Evolutionary conservation across 2,329 filamentous ascomycete species (phyloP).

Genomic region (Aspergillus bombycis): DNA sequence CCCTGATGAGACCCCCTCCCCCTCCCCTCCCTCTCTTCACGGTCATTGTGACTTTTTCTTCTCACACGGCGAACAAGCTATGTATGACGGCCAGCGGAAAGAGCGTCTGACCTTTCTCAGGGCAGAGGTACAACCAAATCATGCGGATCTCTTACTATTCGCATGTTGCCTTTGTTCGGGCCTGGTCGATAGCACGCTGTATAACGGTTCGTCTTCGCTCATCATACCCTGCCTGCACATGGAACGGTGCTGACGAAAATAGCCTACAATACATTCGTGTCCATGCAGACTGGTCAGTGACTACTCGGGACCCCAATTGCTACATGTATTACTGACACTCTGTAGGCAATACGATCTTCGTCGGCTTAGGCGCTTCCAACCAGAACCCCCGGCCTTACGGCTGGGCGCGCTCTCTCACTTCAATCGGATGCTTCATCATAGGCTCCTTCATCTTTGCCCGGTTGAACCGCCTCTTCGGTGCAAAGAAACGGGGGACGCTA

Average conservation of each 20-base stretch:
- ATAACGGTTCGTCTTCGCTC: conserved; percentile 25
- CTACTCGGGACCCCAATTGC: neutral
- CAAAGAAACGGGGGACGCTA: conserved; percentile 27
- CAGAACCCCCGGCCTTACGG: conserved; percentile 46
- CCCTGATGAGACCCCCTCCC: neutral
- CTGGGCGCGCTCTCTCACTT: conserved; percentile 49
- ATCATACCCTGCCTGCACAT: neutral
- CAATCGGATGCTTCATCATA: conserved; percentile 47
- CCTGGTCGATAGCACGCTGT: conserved; percentile 34
- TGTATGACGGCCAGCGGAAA: conserved; percentile 6
- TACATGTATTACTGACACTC: neutral
- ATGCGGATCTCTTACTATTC: conserved; percentile 30
- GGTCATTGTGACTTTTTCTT: neutral
- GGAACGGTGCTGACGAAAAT: neutral
- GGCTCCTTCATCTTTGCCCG: conserved; percentile 46
- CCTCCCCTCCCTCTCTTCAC: neutral
- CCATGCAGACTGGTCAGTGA: conserved; percentile 3
- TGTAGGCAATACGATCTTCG: conserved; percentile 47
- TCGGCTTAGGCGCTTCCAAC: conserved; percentile 46
- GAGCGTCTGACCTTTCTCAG: conserved; percentile 19
- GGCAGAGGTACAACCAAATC: conserved; percentile 25
- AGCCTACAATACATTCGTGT: conserved; percentile 49
- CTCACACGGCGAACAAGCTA: neutral
- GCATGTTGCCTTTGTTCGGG: conserved; percentile 33
- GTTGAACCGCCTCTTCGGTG: conserved; percentile 32